These are phyloP conservation scores for Fusarium austroafricanum DNA, from an alignment of 2,329 filamentous ascomycete species.

Conservation along the genomic window DNA sequence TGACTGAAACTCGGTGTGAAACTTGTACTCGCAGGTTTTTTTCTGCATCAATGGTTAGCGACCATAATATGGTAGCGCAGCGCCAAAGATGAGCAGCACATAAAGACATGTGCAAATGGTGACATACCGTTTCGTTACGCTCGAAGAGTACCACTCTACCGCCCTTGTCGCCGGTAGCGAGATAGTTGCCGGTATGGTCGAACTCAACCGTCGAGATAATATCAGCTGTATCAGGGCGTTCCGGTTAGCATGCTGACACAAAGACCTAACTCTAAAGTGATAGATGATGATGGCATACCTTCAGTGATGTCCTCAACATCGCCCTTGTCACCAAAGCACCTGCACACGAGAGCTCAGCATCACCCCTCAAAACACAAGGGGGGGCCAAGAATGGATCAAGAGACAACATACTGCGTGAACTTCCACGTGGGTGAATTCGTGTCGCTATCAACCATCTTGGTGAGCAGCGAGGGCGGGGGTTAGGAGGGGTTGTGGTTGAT, in stretches of 20 bases:
- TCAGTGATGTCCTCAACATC: conserved; percentile 99
- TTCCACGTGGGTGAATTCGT: conserved; percentile 97
- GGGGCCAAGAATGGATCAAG: background rate
- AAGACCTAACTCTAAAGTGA: conserved; percentile 23
- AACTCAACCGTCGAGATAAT: conserved; percentile 94
- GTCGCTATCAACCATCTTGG: conserved; percentile 96
- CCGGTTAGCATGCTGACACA: conserved; percentile 37
- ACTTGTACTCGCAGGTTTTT: conserved; percentile 99
- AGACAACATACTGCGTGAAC: conserved; percentile 90
- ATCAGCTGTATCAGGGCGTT: conserved; percentile 68
- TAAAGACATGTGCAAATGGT: conserved; percentile 5
- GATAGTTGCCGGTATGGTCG: conserved; percentile 89
- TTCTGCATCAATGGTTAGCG: conserved; percentile 69
- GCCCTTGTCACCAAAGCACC: conserved; percentile 99
- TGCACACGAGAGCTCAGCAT: conserved; percentile 54
- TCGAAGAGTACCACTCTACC: conserved; percentile 88
- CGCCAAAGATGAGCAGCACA: background rate
- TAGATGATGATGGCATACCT: conserved; percentile 65
- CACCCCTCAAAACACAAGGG: conserved; percentile 12
- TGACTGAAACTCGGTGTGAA: conserved; percentile 99
- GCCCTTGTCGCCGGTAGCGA: conserved; percentile 91
- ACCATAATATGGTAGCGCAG: conserved; percentile 2
- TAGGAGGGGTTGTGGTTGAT: conserved; percentile 40
- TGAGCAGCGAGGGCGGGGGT: conserved; percentile 49
- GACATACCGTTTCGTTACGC: conserved; percentile 90